A percentile compares a stretch with the other conserved stretches of the same genome.
phyloP scores from a whole-genome alignment of 2,329 filamentous ascomycete species.

The Ophiocordyceps polyrhachis-furcata region DNA sequence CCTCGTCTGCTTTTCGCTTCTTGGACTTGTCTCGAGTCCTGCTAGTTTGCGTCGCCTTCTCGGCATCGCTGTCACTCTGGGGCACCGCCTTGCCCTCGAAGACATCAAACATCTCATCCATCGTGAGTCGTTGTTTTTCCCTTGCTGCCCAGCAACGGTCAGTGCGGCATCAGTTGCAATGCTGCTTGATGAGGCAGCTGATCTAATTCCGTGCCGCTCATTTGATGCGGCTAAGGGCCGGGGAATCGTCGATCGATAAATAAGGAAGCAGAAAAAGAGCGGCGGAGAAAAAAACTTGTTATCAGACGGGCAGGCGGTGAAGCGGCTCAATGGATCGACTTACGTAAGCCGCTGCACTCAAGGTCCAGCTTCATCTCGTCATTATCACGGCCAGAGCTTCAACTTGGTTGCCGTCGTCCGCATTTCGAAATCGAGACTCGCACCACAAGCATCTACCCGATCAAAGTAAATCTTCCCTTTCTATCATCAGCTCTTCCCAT shows the following conservation, averaged over 20 bases:
- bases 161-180: neutral
- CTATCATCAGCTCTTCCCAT: neutral
- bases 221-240: neutral
- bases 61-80: conserved; percentile 23
- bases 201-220: neutral
- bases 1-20: conserved; percentile 73
- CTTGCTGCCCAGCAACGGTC: no score
- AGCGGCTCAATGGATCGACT: neutral
- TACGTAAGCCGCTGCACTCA: no score
- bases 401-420: no score
- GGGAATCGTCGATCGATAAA: neutral
- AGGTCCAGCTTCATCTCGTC: no score
- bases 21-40: conserved; percentile 47
- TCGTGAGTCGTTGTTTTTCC: conserved; percentile 14
- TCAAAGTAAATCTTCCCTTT: neutral
- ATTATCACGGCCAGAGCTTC: neutral
- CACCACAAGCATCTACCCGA: neutral
- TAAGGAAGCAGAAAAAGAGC: conserved; percentile 3
- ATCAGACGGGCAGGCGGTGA: conserved; percentile 9
- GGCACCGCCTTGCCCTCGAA: conserved; percentile 45
- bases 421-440: no score
- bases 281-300: conserved; percentile 11
- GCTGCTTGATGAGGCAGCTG: neutral
- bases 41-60: conserved; percentile 25
- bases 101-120: conserved; percentile 70